Conservation (phyloP, 2,329 filamentous ascomycete species). For the Arthrinium phaeospermum region DNA sequence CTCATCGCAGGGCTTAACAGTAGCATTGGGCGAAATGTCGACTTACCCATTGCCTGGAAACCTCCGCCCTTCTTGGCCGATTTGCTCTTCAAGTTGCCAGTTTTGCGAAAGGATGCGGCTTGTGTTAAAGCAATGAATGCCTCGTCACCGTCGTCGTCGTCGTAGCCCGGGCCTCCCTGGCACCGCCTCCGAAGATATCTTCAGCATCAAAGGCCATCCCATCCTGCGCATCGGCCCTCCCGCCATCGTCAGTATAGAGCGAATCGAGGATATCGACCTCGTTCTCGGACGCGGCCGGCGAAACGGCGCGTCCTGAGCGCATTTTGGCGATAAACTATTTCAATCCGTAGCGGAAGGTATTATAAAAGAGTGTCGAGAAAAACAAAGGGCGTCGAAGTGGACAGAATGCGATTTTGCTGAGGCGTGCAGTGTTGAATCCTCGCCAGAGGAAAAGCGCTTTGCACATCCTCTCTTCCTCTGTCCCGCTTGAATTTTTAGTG, state of each 20-base stretch:
- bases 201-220: conserved; percentile 61
- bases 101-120: conserved; percentile 85
- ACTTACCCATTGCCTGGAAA: conserved; percentile 88
- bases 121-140: conserved; percentile 91
- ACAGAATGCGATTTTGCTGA: not conserved
- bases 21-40: conserved; percentile 18
- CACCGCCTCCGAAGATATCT: conserved; percentile 64
- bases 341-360: too few relatives aligned
- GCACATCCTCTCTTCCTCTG: conserved; percentile 4
- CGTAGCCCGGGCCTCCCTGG: conserved; percentile 48
- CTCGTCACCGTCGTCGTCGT: conserved; percentile 73
- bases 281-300: conserved; percentile 84
- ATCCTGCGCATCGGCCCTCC: conserved; percentile 48
- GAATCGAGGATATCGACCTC: conserved; percentile 89
- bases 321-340: conserved; percentile 18
- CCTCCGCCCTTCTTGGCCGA: conserved; percentile 94
- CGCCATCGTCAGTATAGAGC: conserved; percentile 69
- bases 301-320: conserved; percentile 77
- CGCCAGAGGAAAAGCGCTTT: not conserved
- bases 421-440: not conserved
- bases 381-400: not conserved
- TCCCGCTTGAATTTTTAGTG: conserved; percentile 16
- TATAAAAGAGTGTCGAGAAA: not conserved
- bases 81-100: conserved; percentile 80
- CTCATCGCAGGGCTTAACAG: not conserved